phyloP scores from a whole-genome alignment of 306 rosid species.

The Cicer yamashitae region DNA sequence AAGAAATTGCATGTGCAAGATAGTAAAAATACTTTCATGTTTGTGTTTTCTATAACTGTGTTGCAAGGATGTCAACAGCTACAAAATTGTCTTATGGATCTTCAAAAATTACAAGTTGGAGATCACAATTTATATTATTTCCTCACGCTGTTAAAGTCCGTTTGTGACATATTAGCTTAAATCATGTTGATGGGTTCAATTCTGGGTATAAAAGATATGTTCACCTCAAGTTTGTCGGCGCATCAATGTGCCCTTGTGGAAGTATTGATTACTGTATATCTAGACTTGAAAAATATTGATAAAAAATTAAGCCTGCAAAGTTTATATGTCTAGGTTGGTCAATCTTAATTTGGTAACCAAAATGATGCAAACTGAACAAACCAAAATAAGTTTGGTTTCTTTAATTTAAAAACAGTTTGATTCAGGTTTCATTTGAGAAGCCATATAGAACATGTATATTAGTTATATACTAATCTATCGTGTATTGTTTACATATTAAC shows the following conservation, averaged over 20 bases:
- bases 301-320: not conserved
- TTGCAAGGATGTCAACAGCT: not conserved
- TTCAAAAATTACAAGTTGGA: not conserved
- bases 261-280: conserved; percentile 30
- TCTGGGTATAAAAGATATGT: conserved; percentile 11
- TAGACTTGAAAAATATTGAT: conserved; percentile 16
- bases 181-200: conserved; percentile 17
- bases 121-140: conserved; percentile 5
- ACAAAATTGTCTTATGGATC: conserved; percentile 12
- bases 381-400: not conserved
- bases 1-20: conserved; percentile 28
- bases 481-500: not conserved
- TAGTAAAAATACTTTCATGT: conserved; percentile 17
- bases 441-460: conserved; percentile 16
- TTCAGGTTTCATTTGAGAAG: conserved; percentile 6
- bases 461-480: not conserved
- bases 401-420: not conserved
- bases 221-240: conserved; percentile 18
- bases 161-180: conserved; percentile 25
- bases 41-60: not conserved
- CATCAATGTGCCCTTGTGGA: conserved; percentile 8
- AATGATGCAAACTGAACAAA: conserved; percentile 1
- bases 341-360: conserved; percentile 30
- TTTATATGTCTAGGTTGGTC: not conserved
- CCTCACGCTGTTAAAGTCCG: not conserved